phyloP scores from a whole-genome alignment of 257 asterid genomes.

The Solanum pinnatisectum region DNA sequence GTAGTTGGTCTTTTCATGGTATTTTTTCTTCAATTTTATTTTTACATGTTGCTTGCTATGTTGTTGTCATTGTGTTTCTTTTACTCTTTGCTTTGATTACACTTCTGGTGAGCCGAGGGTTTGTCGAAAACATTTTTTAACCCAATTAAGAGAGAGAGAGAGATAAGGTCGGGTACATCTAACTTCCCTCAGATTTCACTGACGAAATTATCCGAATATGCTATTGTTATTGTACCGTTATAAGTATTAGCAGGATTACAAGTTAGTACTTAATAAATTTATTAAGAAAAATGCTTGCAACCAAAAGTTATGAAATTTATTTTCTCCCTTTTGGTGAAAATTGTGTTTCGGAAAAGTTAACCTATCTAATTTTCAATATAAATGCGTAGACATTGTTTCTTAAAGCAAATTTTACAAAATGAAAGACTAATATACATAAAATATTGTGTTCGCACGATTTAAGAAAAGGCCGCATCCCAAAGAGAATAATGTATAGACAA shows the following conservation, averaged over 20 bases:
- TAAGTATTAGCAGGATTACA: background rate
- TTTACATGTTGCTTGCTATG: background rate
- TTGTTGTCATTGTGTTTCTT: background rate
- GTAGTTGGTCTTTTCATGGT: background rate
- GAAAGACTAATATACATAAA: background rate
- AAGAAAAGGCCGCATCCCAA: accelerated
- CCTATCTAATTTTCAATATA: background rate
- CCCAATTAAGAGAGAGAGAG: no score
- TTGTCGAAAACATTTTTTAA: accelerated
- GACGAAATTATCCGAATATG: no score
- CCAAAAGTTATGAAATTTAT: background rate
- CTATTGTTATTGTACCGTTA: no score
- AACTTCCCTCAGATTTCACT: accelerated
- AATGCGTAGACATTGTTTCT: background rate
- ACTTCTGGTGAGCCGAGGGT: no score
- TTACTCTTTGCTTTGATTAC: no score
- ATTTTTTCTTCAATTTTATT: background rate
- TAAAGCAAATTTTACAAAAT: no score
- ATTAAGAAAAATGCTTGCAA: background rate
- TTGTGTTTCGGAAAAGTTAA: background rate
- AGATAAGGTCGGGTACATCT: no score
- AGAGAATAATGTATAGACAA: background rate
- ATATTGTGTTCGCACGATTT: background rate
- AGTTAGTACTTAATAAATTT: background rate
- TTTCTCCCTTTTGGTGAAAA: background rate